These are phyloP conservation scores for Silene coronaria DNA, from an alignment of 179 eudicot genomes.

Conservation along the genomic window DNA sequence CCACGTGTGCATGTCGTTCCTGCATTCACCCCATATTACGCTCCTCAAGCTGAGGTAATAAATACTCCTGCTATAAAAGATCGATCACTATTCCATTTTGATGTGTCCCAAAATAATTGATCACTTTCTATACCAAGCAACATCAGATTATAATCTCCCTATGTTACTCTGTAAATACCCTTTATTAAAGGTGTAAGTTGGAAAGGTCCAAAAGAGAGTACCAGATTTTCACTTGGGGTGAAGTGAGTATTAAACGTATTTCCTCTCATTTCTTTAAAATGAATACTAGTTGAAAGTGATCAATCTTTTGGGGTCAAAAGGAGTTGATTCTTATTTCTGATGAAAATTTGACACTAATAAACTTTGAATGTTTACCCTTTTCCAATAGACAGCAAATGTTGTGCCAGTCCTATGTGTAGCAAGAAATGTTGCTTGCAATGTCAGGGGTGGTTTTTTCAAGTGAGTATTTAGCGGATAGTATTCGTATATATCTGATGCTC, in stretches of 20 bases:
- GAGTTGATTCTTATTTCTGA: not conserved
- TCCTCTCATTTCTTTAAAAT: not conserved
- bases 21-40: conserved; percentile 86
- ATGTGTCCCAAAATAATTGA: conserved; percentile 6
- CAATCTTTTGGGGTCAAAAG: not conserved
- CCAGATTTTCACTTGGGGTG: not conserved
- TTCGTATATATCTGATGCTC: not conserved
- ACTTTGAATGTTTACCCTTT: conserved; percentile 17
- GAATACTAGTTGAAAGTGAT: not conserved
- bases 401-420: conserved; percentile 97
- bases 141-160: not conserved
- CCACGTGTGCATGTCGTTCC: conserved; percentile 94
- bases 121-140: conserved; percentile 3
- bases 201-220: not conserved
- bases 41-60: conserved; percentile 94
- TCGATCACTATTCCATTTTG: not conserved
- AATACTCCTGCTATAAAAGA: not conserved
- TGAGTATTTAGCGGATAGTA: conserved; percentile 28
- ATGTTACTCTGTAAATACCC: not conserved
- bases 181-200: not conserved
- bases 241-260: not conserved
- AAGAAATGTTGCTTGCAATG: conserved; percentile 95
- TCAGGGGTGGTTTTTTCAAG: conserved; percentile 94
- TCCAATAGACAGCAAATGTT: conserved; percentile 61
- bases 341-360: conserved; percentile 8